phyloP scores from a whole-genome alignment of 768 basidiomycete species.

The Boletus vermiculosoides region DNA sequence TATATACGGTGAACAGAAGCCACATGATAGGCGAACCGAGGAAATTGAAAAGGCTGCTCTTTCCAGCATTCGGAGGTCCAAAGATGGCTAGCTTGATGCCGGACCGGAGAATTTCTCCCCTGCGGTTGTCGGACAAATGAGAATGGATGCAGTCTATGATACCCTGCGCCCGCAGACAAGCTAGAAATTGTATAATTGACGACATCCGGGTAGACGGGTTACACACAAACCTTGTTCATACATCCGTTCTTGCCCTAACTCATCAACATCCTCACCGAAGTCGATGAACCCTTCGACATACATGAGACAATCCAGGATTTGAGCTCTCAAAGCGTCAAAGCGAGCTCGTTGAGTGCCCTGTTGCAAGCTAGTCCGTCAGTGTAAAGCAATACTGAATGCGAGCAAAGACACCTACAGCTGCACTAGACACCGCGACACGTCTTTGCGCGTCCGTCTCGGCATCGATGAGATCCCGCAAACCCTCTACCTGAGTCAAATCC shows the following conservation, averaged over 20 bases:
- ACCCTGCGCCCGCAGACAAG: constrained; percentile 46
- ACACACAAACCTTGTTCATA: constrained; percentile 58
- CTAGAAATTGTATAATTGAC: constrained; percentile 34
- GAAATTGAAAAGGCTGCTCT: constrained; percentile 84
- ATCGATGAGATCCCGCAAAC: constrained; percentile 81
- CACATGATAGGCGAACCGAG: constrained; percentile 48
- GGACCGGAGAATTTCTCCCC: constrained; percentile 80
- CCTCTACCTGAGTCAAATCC: constrained; percentile 88
- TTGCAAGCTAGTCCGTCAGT: background rate
- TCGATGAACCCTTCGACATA: constrained; percentile 88
- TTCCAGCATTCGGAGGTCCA: constrained; percentile 93
- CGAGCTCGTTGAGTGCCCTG: constrained; percentile 63
- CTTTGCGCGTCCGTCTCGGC: constrained; percentile 86
- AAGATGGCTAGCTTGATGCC: constrained; percentile 86
- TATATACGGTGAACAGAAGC: background rate
- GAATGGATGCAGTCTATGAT: constrained; percentile 52
- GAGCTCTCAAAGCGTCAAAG: constrained; percentile 61
- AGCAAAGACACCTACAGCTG: constrained; percentile 50
- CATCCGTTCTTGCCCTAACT: constrained; percentile 75
- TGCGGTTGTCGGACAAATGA: constrained; percentile 66
- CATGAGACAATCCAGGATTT: constrained; percentile 72
- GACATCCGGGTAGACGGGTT: background rate
- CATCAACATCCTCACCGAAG: constrained; percentile 85
- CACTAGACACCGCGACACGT: constrained; percentile 65
- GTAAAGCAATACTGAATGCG: background rate